Evolutionary conservation across 257 asterid species (phyloP).

Genomic region (Gentiana macrophylla): DNA sequence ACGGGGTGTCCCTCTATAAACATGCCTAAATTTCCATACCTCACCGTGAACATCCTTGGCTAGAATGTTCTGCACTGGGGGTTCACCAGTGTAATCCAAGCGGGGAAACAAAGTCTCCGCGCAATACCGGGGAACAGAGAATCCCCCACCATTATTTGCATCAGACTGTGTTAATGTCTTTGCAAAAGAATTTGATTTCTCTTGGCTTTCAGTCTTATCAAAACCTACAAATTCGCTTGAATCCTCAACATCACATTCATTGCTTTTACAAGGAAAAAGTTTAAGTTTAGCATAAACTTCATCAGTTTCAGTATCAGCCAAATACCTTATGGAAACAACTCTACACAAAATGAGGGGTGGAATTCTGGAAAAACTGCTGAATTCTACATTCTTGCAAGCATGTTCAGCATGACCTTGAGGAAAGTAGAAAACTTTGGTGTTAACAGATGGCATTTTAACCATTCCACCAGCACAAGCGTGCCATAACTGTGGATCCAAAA

Average conservation of each 20-base stretch:
- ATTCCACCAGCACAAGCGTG: slow-evolving; percentile 92
- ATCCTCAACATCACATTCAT: slow-evolving; percentile 22
- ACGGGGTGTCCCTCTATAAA: slow-evolving; percentile 71
- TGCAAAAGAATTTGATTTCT: slow-evolving; percentile 54
- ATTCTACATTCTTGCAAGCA: slow-evolving; percentile 37
- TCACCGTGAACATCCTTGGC: slow-evolving; percentile 69
- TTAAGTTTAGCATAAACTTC: slow-evolving; percentile 60
- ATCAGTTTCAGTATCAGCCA: slow-evolving; percentile 67
- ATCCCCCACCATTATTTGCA: slow-evolving; percentile 78
- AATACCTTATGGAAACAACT: slow-evolving; percentile 39
- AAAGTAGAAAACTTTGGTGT: slow-evolving; percentile 53
- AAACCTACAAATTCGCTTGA: slow-evolving; percentile 21
- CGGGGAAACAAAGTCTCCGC: slow-evolving; percentile 80
- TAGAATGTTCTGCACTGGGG: slow-evolving; percentile 69
- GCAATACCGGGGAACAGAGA: slow-evolving; percentile 74
- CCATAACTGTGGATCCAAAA: slow-evolving; percentile 71
- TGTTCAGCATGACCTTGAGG: slow-evolving; percentile 83
- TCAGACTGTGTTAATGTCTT: slow-evolving; percentile 85
- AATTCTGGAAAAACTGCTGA: slow-evolving; percentile 30
- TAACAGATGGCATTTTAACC: slow-evolving; percentile 54
- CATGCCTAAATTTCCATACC: slow-evolving; percentile 68
- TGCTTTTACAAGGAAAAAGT: slow-evolving; percentile 32
- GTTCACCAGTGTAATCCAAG: slow-evolving; percentile 67
- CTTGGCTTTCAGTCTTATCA: slow-evolving; percentile 37
- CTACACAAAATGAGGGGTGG: slow-evolving; percentile 42